phyloP scores from a whole-genome alignment of 139 green algal genomes.

The Chlorella sp. region DNA sequence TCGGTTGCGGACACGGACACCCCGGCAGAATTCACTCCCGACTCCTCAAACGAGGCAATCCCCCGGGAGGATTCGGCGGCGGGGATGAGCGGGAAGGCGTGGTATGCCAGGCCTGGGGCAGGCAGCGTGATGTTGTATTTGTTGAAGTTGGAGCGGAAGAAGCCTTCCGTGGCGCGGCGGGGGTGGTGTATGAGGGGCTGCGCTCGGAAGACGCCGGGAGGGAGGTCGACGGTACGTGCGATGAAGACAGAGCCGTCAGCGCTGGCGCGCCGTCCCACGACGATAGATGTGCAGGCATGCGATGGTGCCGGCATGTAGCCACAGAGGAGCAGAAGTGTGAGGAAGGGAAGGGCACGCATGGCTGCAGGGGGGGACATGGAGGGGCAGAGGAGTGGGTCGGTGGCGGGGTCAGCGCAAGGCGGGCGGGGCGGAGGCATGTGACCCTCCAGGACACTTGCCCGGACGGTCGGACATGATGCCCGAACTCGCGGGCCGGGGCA shows the following conservation, averaged over 20 bases:
- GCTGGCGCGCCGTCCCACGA: neutral
- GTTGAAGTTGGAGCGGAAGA: neutral
- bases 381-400: neutral
- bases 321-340: no score
- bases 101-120: neutral
- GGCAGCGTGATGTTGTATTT: neutral
- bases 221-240: neutral
- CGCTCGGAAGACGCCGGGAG: neutral
- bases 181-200: neutral
- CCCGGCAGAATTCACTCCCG: neutral
- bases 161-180: neutral
- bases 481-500: no score
- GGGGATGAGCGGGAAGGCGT: neutral
- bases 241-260: neutral
- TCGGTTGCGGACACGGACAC: slow-evolving; percentile 16
- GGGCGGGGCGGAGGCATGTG: no score
- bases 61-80: neutral
- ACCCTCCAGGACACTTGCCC: no score
- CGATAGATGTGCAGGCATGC: neutral
- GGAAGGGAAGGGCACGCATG: no score
- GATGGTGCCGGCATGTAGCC: no score
- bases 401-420: neutral
- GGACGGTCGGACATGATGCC: no score
- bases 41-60: neutral
- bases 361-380: neutral